phyloP scores from a whole-genome alignment of 73 alveolate species.

The Diophrys appendiculata region DNA sequence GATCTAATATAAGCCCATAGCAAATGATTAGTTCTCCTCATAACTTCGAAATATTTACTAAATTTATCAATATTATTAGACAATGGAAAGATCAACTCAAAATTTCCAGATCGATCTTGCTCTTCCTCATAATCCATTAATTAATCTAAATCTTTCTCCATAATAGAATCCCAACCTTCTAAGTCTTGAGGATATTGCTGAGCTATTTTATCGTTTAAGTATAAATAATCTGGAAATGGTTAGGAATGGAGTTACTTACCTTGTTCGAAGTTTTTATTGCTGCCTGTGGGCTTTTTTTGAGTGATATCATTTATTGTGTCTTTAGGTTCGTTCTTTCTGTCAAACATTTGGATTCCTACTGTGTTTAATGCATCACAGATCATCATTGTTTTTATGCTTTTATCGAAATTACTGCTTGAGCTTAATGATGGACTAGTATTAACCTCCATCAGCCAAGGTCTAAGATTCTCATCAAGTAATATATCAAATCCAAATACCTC shows the following conservation, averaged over 20 bases:
- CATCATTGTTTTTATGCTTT: slow-evolving; percentile 56
- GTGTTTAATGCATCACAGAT: slow-evolving; percentile 50
- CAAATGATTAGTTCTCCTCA: slow-evolving; percentile 3
- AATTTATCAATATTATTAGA: neutral
- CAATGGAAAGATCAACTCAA: slow-evolving; percentile 10
- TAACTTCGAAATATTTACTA: slow-evolving; percentile 6
- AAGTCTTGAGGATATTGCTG: too few relatives aligned
- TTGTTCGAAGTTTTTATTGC: slow-evolving; percentile 17
- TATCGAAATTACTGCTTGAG: slow-evolving; percentile 44
- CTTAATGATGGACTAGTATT: slow-evolving; percentile 58
- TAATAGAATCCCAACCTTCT: too few relatives aligned
- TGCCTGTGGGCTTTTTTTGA: neutral
- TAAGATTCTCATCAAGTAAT: neutral
- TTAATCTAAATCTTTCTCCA: neutral
- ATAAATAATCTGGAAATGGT: neutral
- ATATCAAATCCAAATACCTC: slow-evolving; percentile 69
- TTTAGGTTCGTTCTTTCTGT: slow-evolving; percentile 40
- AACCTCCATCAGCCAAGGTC: slow-evolving; percentile 67
- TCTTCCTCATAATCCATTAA: slow-evolving; percentile 20
- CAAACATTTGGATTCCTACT: slow-evolving; percentile 49
- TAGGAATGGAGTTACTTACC: neutral
- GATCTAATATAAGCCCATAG: slow-evolving; percentile 24
- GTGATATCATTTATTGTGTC: slow-evolving; percentile 16
- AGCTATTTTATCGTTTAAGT: too few relatives aligned
- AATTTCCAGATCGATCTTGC: slow-evolving; percentile 4